Evolutionary conservation across 129 eudicot genomes (phyloP), one percentile per base, ranked within the genome.

Genomic region (Daucus carota): DNA sequence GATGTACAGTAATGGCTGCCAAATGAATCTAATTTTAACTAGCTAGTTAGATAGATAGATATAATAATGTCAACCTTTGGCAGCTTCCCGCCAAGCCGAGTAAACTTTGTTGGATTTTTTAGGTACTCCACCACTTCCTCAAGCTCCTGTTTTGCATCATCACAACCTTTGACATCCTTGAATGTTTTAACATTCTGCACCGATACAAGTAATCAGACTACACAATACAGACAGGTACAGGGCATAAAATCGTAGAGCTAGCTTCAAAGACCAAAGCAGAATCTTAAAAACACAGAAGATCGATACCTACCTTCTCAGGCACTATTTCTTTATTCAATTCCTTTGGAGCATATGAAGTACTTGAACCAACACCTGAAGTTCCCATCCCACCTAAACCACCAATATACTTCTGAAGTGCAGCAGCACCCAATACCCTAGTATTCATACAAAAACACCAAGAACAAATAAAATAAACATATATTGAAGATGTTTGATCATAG

Each of bases 121-220:
- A 92, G 96, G 87, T 92, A 92, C 85, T 92, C 93, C 74, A 92
- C 98, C 79, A 92, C 96, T 83, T 92, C 98, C 88, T 92, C 98
- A 38, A 92, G 96, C 85, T 92, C 97, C 88, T 90, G 96, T 70
- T 92, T 92, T 40, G 97, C 96, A 81, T 92, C 97, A 80, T 92
- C 97, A 85, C 97, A 92, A 59, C 97, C 97, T 84, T 90, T 92
- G 73, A 92, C 97, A 75, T 92, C 98, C 88, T 92, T 92, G 72
- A 92, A 92, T 60, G 98, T 92, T 81, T 92, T 90, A 62, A 92
- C 96, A 78, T 92, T 92, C 96, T 90, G 96, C 87, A 75, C 22
- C 45, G 48, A 28, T 57, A 75, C 47, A 78, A 72, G 78, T 73
- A 76, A 57, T 66, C 48, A 80, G 78, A 57, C 65, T 24, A 14